Evolutionary conservation across 139 green algal species (phyloP), one percentile per base, ranked within the genome.

Genomic region (Picochlorum sp.): DNA sequence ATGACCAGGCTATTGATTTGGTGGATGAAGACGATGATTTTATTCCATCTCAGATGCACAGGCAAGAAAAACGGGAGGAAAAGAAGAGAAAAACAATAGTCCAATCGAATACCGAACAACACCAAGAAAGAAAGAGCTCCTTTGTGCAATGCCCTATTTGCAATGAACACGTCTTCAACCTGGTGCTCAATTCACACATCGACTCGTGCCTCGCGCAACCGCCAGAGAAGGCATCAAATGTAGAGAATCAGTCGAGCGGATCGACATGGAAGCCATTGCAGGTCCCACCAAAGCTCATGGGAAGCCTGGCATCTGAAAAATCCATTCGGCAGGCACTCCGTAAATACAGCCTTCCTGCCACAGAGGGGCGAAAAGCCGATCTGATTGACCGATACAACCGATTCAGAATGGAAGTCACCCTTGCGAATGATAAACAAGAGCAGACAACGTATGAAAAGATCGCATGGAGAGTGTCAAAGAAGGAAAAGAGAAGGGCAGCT

Each of bases 91-190:
- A 56, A 30, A 21, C 28, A 30, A 1, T 1, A 30, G 28, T 30
- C 6, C 15, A 10, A 54, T 8, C 7, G 21, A 65, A 26, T 30
- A 7, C 4, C 4, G 28, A 24, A 65, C 41, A 23, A 20, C 46
- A 69, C 8, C 34, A 11, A 7, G 34, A 8, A 41, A 41, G 1
- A 41, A 41, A 41, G 45, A 63, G 34, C 34, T 41, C 63, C 8
- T 78, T 78, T 63, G 65, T 78, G 24, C 28, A 23, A 8, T 78
- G 72, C 50, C 72, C 72, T 11, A 68, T 78, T 30, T 78, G 69
- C 61, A 49, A 28, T 6, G 38, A 60, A 50, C 16, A 47, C 1
- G 60, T 78, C 6, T 65, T 66, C 11, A n/a, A 28, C 8, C 74
- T 78, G 38, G 74, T 66, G 49, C 74, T 78, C 26, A 74, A 74